Evolutionary conservation across 805 yeast species (phyloP), one percentile per base, ranked within the genome.

Genomic region (Candida caryicola): DNA sequence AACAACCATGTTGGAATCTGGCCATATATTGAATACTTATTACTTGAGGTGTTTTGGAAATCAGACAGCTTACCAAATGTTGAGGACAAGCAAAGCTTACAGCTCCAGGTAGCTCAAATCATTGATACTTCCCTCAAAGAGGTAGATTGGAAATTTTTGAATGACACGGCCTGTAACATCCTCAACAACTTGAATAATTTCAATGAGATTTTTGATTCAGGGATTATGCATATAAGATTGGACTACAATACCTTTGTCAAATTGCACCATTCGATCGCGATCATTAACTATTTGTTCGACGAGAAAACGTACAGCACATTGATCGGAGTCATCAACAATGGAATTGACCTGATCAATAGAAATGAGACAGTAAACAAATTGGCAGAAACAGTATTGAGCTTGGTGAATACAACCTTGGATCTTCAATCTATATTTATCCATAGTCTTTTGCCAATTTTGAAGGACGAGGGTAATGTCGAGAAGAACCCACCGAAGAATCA

Each of bases 21-120:
- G 77, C 88, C 93, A 2, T 91, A 90, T 50, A 57, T 85, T 37
- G 91, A 87, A 37, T 88, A 77, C 49, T 55, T 89, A 10, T 52
- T 85, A n/a, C 62, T 73, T 9, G 85, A 83, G 30, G 77, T 89
- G 0, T 77, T 89, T 46, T 74, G 73, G 5, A 74, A 77, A 17
- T 64, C 85, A 2, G 37, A 62, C 2, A 59, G 68, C 6, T 56
- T 76, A 4, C 54, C 55, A 19, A 23, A 62, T 40, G 2, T 51
- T 41, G 43, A 39, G 0, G 73, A 73, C 12, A 67, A 61, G 34
- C 41, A 59, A 7, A 55, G 69, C 1, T 49, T 90, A 8, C 90
- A 85, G 50, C 44, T 59, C 2, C 67, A 74, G 1, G 68, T 86
- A 17, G 52, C 88, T 29, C 58, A 68, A 2, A 66, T 82, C 10